phyloP scores from a whole-genome alignment of 257 asterid species.

The Eucommia ulmoides region DNA sequence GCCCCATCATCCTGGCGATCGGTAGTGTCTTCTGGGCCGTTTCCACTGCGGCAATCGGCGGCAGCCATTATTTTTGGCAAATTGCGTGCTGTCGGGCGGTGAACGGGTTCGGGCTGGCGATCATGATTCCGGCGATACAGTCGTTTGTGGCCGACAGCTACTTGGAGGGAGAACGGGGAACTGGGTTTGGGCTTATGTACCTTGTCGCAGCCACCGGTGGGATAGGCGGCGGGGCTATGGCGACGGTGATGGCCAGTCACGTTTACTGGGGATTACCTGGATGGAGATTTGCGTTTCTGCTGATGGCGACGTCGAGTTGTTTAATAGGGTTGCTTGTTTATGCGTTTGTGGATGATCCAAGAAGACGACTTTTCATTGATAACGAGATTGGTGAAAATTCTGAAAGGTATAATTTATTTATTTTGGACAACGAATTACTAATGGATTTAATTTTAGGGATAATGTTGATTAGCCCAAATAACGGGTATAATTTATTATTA shows the following conservation, averaged over 20 bases:
- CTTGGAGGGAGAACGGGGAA: constrained; percentile 66
- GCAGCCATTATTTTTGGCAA: constrained; percentile 35
- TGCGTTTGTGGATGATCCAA: constrained; percentile 69
- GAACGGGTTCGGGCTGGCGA: constrained; percentile 86
- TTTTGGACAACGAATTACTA: too few relatives aligned
- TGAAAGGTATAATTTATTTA: constrained; percentile 16
- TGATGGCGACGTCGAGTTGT: constrained; percentile 53
- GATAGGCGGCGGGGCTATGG: constrained; percentile 53
- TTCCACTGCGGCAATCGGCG: constrained; percentile 55
- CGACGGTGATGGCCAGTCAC: constrained; percentile 53
- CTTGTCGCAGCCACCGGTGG: constrained; percentile 62
- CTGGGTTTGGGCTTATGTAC: constrained; percentile 83
- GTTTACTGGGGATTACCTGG: constrained; percentile 71
- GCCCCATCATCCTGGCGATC: constrained; percentile 54
- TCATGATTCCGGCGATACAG: constrained; percentile 72
- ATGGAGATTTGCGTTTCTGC: constrained; percentile 80
- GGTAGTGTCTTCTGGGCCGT: constrained; percentile 94
- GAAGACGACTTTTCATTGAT: constrained; percentile 27
- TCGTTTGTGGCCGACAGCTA: constrained; percentile 93
- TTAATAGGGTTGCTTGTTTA: constrained; percentile 51
- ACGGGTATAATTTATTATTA: too few relatives aligned
- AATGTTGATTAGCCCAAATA: too few relatives aligned
- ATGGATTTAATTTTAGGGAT: too few relatives aligned
- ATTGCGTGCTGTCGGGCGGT: constrained; percentile 83
- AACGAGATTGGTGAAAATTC: constrained; percentile 23